Conservation (phyloP, 257 asterid genomes). For the Avicennia marina region DNA sequence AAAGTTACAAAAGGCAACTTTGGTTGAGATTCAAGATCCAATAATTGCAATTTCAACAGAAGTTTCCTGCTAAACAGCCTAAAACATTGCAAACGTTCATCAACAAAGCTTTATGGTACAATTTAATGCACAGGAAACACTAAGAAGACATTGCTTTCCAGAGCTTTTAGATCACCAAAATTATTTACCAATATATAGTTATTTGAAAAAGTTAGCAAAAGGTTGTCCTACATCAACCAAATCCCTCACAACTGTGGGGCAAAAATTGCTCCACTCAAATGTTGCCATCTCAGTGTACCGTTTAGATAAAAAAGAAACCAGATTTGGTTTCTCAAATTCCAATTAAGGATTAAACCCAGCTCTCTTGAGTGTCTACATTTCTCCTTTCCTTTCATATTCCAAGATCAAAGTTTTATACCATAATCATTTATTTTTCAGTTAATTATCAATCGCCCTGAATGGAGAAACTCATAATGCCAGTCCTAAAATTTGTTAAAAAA, state of each 20-base stretch:
- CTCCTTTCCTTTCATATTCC: background rate
- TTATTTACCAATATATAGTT: background rate
- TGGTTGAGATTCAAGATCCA: no score
- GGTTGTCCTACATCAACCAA: constrained; percentile 10
- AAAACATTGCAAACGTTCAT: background rate
- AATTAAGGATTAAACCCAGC: background rate
- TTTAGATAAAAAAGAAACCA: background rate
- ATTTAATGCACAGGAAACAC: background rate
- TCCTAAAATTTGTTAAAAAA: background rate
- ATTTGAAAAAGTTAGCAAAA: background rate
- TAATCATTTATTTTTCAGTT: no score
- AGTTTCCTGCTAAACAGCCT: background rate
- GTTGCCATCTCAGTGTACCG: background rate
- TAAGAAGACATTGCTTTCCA: background rate
- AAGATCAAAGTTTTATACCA: constrained; percentile 1
- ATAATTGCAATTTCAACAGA: background rate
- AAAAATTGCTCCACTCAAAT: background rate
- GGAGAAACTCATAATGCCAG: background rate
- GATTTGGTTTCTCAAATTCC: constrained; percentile 7
- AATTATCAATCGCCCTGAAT: background rate
- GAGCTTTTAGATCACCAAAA: background rate
- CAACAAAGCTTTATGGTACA: background rate
- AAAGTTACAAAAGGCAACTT: no score
- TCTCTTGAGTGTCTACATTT: no score
- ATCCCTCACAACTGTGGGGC: background rate